Base-by-base conservation (phyloP, 305 asterid genomes). In the Rubia tinctorum region DNA sequence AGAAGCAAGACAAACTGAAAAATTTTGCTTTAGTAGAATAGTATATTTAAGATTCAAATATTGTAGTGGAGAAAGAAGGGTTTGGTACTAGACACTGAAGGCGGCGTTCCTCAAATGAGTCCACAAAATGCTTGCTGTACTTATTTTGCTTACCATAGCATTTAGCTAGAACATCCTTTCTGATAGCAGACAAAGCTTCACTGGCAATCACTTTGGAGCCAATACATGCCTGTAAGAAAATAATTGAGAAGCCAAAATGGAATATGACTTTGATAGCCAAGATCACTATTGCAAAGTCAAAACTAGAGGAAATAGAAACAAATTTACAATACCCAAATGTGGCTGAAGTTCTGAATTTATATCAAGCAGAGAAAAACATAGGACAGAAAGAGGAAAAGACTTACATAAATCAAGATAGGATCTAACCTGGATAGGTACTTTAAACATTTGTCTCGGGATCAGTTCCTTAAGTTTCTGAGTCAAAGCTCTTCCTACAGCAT, bases 391-490 rank as follows among this genome's bases (percentile, higher is more conserved):
- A 15, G 22, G 15, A 65, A 65, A 18, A 63, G 68, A 53, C 37
- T 51, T 53, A 13, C 27, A 18, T 34, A 37, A 34, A 49, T 53
- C 20, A 37, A 37, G 15, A 25, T 42, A 34, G 10, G 39, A 40
- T 23, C 76, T 64, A 37, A 95, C 99, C 97, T 95, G 99, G 84
- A 95, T 95, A 71, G 99, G 99, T 23, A 95, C 84, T 95, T 92
- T 95, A 84, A 95, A 95, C 99, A 95, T 92, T 82, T 95, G 99
- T 76, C 97, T 88, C 15, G 99, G 99, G 77, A 95, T 95, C 68
- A 95, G 84, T 85, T 95, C 99, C 91, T 95, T 95, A 80, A 95
- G 87, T 82, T 89, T 95, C 80, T 84, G 96, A 79, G 99, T 92
- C 87, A 95, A 88, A 83, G 99, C 99, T 86, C 98, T 87, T 76